Percentiles rank a stretch among this genome's conserved stretches.
phyloP scores from a whole-genome alignment of 805 yeast genomes.

The Huiozyma naganishii region DNA sequence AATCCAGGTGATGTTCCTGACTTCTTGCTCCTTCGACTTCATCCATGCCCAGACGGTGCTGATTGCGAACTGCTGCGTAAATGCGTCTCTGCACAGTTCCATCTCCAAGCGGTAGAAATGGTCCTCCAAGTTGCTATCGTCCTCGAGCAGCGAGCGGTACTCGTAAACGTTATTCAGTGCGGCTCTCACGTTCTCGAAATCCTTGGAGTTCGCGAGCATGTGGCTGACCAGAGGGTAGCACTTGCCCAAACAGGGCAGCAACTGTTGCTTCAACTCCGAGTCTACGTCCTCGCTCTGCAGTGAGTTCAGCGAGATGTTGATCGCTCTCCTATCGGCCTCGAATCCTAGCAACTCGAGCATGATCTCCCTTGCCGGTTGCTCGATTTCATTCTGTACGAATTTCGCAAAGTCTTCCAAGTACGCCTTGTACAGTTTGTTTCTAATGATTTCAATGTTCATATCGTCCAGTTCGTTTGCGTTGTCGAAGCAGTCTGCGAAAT shows the following conservation, averaged over 20 bases:
- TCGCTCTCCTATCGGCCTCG: slow-evolving; percentile 92
- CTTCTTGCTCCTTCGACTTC: slow-evolving; percentile 90
- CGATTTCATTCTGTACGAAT: slow-evolving; percentile 52
- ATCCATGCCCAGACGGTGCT: slow-evolving; percentile 95
- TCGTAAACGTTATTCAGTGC: slow-evolving; percentile 56
- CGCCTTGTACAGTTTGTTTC: slow-evolving; percentile 86
- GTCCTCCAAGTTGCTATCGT: slow-evolving; percentile 59
- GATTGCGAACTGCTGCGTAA: slow-evolving; percentile 91
- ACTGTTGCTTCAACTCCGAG: slow-evolving; percentile 61
- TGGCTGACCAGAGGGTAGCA: slow-evolving; percentile 59
- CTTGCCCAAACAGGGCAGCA: slow-evolving; percentile 77
- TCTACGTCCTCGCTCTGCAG: slow-evolving; percentile 40
- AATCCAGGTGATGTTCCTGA: slow-evolving; percentile 97
- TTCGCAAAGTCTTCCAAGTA: slow-evolving; percentile 77
- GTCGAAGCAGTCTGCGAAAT: slow-evolving; percentile 81
- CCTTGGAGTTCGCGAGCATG: slow-evolving; percentile 63
- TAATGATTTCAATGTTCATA: slow-evolving; percentile 85
- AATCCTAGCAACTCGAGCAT: slow-evolving; percentile 71
- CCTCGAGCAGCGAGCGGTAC: slow-evolving; percentile 47
- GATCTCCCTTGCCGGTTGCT: slow-evolving; percentile 68
- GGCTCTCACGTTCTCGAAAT: slow-evolving; percentile 68
- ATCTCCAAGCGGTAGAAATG: slow-evolving; percentile 88
- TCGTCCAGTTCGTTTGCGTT: slow-evolving; percentile 85
- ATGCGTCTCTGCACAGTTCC: slow-evolving; percentile 84
- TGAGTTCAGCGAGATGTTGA: slow-evolving; percentile 85